These are phyloP conservation scores for Rhazya stricta DNA, from an alignment of 257 asterid species.

Conservation along the genomic window DNA sequence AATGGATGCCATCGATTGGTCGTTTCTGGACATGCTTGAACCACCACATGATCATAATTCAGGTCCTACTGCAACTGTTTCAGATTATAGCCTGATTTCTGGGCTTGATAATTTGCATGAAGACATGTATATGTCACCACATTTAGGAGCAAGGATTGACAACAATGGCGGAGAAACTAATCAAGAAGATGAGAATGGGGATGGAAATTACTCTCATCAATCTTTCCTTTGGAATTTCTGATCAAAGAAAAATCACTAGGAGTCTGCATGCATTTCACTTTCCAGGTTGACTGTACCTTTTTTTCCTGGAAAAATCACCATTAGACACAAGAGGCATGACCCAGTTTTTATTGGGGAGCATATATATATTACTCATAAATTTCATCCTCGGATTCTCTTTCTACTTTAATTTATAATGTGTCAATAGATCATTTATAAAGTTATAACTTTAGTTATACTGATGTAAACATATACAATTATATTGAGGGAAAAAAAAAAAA, in stretches of 20 bases:
- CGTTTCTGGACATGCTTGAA: conserved; percentile 39
- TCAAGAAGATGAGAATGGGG: conserved; percentile 17
- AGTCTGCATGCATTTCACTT: not conserved
- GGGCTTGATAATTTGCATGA: conserved; percentile 24
- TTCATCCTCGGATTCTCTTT: too few species aligned
- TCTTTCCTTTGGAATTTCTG: conserved; percentile 56
- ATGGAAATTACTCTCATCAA: conserved; percentile 22
- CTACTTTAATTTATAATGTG: too few species aligned
- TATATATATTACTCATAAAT: too few species aligned
- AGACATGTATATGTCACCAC: conserved; percentile 39
- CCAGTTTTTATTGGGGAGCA: too few species aligned
- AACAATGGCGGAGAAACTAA: conserved; percentile 1
- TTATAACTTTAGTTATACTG: too few species aligned
- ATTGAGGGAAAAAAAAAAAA: too few species aligned
- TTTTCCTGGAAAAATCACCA: not conserved
- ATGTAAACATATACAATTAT: too few species aligned
- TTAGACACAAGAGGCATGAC: too few species aligned
- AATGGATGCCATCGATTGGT: conserved; percentile 38
- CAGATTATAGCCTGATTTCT: conserved; percentile 12
- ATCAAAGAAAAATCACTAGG: not conserved
- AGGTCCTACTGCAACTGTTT: not conserved
- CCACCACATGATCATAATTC: not conserved
- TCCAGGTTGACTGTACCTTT: too few species aligned
- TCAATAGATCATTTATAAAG: too few species aligned
- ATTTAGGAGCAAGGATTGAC: conserved; percentile 5